Evolutionary conservation across 2,329 filamentous ascomycete species (phyloP), one percentile per base, ranked within the genome.

Genomic region (Talaromyces sp.): DNA sequence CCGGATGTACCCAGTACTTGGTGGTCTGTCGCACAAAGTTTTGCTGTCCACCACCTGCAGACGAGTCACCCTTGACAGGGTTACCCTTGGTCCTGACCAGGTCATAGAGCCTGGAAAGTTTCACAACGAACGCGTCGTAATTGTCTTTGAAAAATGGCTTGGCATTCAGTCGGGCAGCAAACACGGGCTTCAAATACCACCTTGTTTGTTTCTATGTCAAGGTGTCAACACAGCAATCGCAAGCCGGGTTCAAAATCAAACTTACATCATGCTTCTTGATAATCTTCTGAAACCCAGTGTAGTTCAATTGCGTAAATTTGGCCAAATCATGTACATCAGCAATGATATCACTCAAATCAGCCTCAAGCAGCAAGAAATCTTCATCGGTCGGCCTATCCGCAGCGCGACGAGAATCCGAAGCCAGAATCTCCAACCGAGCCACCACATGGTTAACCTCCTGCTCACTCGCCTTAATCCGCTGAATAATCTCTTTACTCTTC

Each of bases 141-240:
- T 99, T 97, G 76, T 98, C 94, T 78, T 96, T 96, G 85, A 97
- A 99, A 80, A 99, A 99, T 0, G 95, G 94, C 78, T 97, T 97
- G 54, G 93, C 92, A 80, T 96, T 96, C 74, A 99, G 87, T 66
- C 94, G 89, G 49, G 93, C 90, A 66, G 96, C 94, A 78, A 99
- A 99, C n/a, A 96, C 92, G 36, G 95, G 95, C 73, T 91, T 93
- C 38, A 99, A 87, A 74, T 95, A 89, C 93, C 94, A 97, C 67
- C 88, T 86, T 0, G 95, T 99, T 83, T 91, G 85, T 92, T 99
- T 99, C 91, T 95, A 73, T 45, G n/a, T n/a, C 81, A 89, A 72
- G 79, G 93, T 91, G 81, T 97, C 95, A 78, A 95, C 61, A 27
- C 59, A 45, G 22, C 2, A 27, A 17, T 36, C 5, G 15, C 15